Evolutionary conservation across 441 rosid genomes (phyloP).

Genomic region (Gossypium lobatum): DNA sequence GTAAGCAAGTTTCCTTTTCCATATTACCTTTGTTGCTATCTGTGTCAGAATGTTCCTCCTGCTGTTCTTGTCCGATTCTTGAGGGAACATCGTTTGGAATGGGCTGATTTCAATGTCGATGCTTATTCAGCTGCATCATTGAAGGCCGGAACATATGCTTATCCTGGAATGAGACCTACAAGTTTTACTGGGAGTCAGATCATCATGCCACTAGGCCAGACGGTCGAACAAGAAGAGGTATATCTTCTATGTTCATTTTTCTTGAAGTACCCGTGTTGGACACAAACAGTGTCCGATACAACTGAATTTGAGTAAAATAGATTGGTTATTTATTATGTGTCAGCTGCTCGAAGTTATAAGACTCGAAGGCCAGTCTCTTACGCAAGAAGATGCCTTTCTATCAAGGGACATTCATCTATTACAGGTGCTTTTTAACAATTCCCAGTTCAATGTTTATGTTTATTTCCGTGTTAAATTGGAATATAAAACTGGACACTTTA

Average conservation of each 20-base stretch:
- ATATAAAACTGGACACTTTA: background rate
- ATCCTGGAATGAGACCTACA: conserved; percentile 85
- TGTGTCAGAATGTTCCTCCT: conserved; percentile 81
- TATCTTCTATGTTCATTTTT: background rate
- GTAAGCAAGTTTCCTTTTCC: background rate
- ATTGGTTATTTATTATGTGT: background rate
- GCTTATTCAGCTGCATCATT: conserved; percentile 86
- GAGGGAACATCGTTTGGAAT: conserved; percentile 93
- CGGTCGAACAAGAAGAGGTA: conserved; percentile 96
- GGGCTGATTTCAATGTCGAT: conserved; percentile 98
- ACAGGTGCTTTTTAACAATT: conserved; percentile 47
- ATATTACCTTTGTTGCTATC: background rate
- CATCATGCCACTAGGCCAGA: conserved; percentile 93
- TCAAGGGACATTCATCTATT: conserved; percentile 88
- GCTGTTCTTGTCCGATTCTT: conserved; percentile 88
- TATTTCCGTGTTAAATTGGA: background rate
- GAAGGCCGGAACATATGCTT: conserved; percentile 73
- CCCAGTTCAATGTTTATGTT: background rate
- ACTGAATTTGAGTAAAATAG: background rate
- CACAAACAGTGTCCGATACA: background rate
- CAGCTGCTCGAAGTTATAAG: conserved; percentile 91
- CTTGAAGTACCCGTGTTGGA: background rate
- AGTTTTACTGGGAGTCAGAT: conserved; percentile 92
- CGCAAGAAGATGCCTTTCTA: conserved; percentile 81
- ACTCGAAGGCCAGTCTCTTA: conserved; percentile 87